Conservation (phyloP, 768 basidiomycete genomes). For the Pholiota conissans region DNA sequence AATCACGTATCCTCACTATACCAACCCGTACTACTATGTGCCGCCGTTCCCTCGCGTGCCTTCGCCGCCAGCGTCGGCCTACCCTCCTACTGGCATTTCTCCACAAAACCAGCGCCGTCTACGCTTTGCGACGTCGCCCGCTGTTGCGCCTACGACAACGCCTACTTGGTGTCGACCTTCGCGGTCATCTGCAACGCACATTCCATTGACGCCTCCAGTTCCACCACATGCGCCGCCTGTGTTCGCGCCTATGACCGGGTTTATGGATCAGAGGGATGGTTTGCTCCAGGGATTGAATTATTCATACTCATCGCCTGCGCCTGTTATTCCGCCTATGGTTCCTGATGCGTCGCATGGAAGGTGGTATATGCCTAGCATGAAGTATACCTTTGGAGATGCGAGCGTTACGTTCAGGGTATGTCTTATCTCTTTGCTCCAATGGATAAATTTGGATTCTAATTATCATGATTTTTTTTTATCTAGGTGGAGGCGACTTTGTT, state of each 20-base stretch:
- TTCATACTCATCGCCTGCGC: constrained; percentile 12
- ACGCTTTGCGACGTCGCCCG: background rate
- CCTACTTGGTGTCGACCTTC: too few relatives aligned
- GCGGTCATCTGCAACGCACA: too few relatives aligned
- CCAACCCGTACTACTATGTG: too few relatives aligned
- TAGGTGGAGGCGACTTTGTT: constrained; percentile 24
- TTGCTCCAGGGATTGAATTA: too few relatives aligned
- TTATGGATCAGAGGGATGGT: too few relatives aligned
- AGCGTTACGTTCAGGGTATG: constrained; percentile 21
- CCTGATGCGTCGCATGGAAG: background rate
- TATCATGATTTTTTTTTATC: background rate
- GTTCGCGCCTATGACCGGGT: too few relatives aligned
- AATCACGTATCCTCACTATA: too few relatives aligned
- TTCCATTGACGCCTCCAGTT: too few relatives aligned
- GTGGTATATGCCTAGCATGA: constrained; percentile 7
- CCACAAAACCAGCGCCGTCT: background rate
- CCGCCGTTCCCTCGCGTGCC: too few relatives aligned
- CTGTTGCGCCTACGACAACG: too few relatives aligned
- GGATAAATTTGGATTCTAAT: background rate
- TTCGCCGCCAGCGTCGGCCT: background rate
- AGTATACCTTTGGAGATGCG: constrained; percentile 21
- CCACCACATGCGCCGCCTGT: too few relatives aligned
- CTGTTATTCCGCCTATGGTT: background rate
- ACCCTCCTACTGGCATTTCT: background rate
- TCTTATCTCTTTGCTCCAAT: background rate